Evolutionary conservation across 2,329 filamentous ascomycete species (phyloP), one percentile per base, ranked within the genome.

Genomic region (Beauveria varroae): DNA sequence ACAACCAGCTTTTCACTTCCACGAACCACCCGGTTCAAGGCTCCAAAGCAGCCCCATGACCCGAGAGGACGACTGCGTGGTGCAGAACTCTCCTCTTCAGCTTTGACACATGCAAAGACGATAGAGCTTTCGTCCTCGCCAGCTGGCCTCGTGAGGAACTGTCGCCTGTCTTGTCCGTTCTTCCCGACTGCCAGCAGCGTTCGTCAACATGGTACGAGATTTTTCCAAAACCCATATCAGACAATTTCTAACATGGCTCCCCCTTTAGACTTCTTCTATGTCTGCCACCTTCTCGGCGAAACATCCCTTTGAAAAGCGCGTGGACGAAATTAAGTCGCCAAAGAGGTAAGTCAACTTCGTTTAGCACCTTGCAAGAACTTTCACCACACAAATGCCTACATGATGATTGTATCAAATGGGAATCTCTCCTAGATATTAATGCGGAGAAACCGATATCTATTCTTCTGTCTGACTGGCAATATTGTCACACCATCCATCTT

Each of bases 401-500:
- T 86, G 81, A 96, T 96, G 93, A 96, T 90, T 78, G 82, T 87
- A 87, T 90, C 88, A 96, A 57, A 96, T 99, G 95, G 95, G 95
- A 99, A 99, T 99, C 95, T 99, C 96, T 99, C 95, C 89, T 91
- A 98, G 90, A 83, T 85, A 80, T 78, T 74, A 77, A 83, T 99
- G 95, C 90, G 88, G 95, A 99, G 86, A 91, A 86, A 76, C 81
- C 78, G 81, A 87, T 90, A 74, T 73, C 64, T 68, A 73, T 74
- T 70, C 87, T 90, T 88, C 89, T 86, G 86, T 78, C 83, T 82
- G 86, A 73, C 58, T 61, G 63, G 57, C 55, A 44, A n/a, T 18
- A 22, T 24, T 40, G n/a, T 57, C 51, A 44, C 43, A 62, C n/a
- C 46, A 60, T 55, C 44, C n/a, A 50, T 63, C 61, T 62, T 57